Evolutionary conservation across 495 filamentous ascomycete species (phyloP).

Genomic region (Lophiotrema nucula): DNA sequence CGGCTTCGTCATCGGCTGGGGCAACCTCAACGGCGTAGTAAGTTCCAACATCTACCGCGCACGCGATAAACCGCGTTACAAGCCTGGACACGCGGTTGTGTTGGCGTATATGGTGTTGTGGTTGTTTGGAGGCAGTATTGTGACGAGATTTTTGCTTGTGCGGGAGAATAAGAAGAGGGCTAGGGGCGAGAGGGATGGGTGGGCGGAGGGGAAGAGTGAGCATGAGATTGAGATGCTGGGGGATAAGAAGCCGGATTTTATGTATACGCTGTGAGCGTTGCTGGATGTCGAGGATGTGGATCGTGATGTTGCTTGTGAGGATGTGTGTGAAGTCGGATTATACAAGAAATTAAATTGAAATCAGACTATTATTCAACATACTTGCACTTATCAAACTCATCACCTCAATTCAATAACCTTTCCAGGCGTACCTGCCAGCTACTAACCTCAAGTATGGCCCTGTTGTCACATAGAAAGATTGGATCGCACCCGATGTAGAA

Average conservation of each 20-base stretch:
- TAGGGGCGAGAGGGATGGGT: slow-evolving; percentile 67
- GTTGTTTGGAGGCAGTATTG: slow-evolving; percentile 57
- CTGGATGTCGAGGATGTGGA: neutral
- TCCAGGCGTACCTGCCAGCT: no score
- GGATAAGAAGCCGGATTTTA: slow-evolving; percentile 73
- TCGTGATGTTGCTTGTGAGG: no score
- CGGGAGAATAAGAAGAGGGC: slow-evolving; percentile 61
- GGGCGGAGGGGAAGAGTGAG: slow-evolving; percentile 58
- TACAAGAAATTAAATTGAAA: no score
- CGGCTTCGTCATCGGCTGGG: slow-evolving; percentile 75
- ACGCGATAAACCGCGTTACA: slow-evolving; percentile 54
- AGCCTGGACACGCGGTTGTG: slow-evolving; percentile 58
- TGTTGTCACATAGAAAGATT: no score
- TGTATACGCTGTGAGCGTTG: slow-evolving; percentile 65
- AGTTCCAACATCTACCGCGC: slow-evolving; percentile 69
- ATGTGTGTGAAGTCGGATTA: no score
- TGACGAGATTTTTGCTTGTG: slow-evolving; percentile 65
- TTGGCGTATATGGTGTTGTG: slow-evolving; percentile 61
- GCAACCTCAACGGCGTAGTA: slow-evolving; percentile 87
- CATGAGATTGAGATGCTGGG: slow-evolving; percentile 64
- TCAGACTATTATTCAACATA: no score
- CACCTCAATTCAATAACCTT: no score
- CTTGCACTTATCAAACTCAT: no score
- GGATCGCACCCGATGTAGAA: no score
- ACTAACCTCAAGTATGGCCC: no score